These are phyloP conservation scores for Daedaleopsis nitida DNA, from an alignment of 768 basidiomycete species.

Conservation along the genomic window DNA sequence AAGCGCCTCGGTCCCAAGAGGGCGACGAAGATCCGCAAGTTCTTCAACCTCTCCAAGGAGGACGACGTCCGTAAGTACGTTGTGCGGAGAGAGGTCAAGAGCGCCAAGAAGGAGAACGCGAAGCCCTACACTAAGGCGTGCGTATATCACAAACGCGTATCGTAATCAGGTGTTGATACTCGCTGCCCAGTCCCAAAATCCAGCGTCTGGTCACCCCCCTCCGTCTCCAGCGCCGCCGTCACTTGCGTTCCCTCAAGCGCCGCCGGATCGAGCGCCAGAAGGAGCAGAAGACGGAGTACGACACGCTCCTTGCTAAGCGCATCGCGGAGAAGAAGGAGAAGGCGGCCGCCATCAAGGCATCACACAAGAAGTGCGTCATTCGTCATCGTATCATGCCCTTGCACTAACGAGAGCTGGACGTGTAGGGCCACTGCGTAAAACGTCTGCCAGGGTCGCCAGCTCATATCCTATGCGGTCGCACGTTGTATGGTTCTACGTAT, in stretches of 20 bases:
- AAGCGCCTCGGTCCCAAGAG: conserved; percentile 97
- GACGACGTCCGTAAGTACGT: conserved; percentile 99
- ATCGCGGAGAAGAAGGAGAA: conserved; percentile 92
- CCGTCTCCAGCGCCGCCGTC: conserved; percentile 95
- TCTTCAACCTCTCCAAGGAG: conserved; percentile 98
- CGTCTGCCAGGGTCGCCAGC: conserved; percentile 10
- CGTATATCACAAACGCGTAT: conserved; percentile 36
- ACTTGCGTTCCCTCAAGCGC: conserved; percentile 85
- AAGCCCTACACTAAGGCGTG: conserved; percentile 98
- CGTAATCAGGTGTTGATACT: not conserved
- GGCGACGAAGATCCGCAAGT: conserved; percentile 93
- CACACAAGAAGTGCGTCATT: conserved; percentile 64
- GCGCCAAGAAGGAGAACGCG: conserved; percentile 82
- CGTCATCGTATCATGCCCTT: not conserved
- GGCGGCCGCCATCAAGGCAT: conserved; percentile 83
- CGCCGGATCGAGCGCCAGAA: conserved; percentile 89
- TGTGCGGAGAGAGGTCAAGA: conserved; percentile 87
- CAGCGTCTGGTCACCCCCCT: conserved; percentile 94
- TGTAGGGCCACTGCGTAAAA: conserved; percentile 30
- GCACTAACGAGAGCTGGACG: not conserved
- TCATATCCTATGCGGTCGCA: conserved; percentile 28
- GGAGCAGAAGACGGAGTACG: conserved; percentile 94
- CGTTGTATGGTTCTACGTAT: conserved; percentile 31
- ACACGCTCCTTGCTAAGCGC: conserved; percentile 83
- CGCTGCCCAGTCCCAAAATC: conserved; percentile 80